A percentile compares a stretch with the other conserved stretches of the same genome.
Conservation (phyloP, 2,329 filamentous ascomycete genomes). For the Beauveria sp. region DNA sequence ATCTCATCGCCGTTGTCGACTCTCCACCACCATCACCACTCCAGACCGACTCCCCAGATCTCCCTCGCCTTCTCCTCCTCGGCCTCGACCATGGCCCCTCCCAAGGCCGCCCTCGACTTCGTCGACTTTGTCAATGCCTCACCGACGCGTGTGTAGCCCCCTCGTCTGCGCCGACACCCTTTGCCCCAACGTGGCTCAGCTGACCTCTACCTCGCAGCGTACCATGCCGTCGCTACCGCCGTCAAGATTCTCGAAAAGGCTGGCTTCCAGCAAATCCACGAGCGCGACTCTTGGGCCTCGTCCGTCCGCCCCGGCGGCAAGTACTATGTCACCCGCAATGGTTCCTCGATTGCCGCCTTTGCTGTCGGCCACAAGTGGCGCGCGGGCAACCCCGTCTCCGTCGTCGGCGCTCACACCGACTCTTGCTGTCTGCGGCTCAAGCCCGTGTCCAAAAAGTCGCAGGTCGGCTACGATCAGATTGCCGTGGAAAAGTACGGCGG, state of each 20-base stretch:
- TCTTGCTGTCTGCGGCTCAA: constrained; percentile 88
- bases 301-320: constrained; percentile 78
- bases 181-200: constrained; percentile 12
- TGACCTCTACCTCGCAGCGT: constrained; percentile 49
- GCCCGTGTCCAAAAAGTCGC: constrained; percentile 83
- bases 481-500: constrained; percentile 96
- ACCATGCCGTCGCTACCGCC: constrained; percentile 82
- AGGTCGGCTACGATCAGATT: constrained; percentile 83
- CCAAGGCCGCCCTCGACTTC: constrained; percentile 67
- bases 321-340: constrained; percentile 93
- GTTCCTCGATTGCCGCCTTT: constrained; percentile 86
- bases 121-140: constrained; percentile 90
- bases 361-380: constrained; percentile 86
- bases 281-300: constrained; percentile 82
- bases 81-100: constrained; percentile 40
- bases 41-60: background rate
- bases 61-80: constrained; percentile 22
- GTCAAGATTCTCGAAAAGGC: constrained; percentile 69
- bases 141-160: constrained; percentile 65
- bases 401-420: constrained; percentile 95
- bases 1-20: background rate
- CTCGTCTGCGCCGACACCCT: background rate
- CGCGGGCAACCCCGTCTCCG: constrained; percentile 81
- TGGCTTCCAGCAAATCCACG: constrained; percentile 81
- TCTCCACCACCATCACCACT: background rate